These are phyloP conservation scores for Trametes pubescens DNA, from an alignment of 1,284 basidiomycete species.

Conservation along the genomic window DNA sequence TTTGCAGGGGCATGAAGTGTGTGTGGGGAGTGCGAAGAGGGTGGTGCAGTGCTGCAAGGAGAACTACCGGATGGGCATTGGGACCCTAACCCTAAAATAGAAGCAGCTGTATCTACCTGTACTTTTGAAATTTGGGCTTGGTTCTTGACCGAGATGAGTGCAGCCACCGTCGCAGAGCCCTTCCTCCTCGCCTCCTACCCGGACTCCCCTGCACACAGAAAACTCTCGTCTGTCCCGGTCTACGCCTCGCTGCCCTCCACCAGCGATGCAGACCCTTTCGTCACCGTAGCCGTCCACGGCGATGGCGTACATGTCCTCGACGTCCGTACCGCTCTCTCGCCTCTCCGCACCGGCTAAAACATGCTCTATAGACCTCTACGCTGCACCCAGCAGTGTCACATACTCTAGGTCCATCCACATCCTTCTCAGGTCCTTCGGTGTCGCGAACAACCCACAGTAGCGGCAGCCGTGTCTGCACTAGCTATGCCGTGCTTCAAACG, in stretches of 20 bases:
- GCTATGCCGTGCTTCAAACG: conserved; percentile 60
- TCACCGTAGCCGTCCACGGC: conserved; percentile 69
- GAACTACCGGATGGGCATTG: conserved; percentile 29
- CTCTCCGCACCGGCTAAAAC: not conserved
- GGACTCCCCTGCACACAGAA: conserved; percentile 39
- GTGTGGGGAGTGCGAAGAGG: conserved; percentile 18
- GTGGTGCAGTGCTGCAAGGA: conserved; percentile 30
- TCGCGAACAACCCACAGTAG: conserved; percentile 50
- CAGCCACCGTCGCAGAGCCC: conserved; percentile 61
- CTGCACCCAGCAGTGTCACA: conserved; percentile 72
- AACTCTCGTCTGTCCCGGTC: conserved; percentile 25
- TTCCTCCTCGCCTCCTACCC: conserved; percentile 62
- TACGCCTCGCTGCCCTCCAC: conserved; percentile 25
- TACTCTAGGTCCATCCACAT: conserved; percentile 68
- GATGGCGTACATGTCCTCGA: conserved; percentile 79
- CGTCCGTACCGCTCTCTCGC: conserved; percentile 46
- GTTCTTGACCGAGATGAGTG: conserved; percentile 47
- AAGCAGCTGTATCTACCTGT: conserved; percentile 16
- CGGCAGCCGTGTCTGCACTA: conserved; percentile 52
- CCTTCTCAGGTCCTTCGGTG: conserved; percentile 66
- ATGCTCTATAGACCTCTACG: conserved; percentile 58
- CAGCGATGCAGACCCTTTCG: conserved; percentile 43
- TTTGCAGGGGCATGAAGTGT: conserved; percentile 20
- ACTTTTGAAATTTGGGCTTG: conserved; percentile 31
- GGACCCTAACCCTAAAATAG: conserved; percentile 41